Base-by-base conservation (phyloP, 192 early-diverging fungal genomes). In the Linnemannia hyalina region DNA sequence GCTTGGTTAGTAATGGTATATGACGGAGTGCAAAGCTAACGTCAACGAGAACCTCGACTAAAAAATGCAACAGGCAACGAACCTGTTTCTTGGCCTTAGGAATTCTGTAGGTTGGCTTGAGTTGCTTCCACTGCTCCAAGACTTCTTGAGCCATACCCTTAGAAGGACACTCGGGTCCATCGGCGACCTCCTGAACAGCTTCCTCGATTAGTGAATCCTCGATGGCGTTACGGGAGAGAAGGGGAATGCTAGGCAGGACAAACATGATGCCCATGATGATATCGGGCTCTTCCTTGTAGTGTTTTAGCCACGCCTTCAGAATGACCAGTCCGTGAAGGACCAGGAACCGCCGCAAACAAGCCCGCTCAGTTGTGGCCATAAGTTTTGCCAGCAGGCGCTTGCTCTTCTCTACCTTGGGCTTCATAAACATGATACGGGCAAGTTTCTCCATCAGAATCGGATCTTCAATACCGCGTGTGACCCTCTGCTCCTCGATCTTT, bases 191-290 rank as follows among this genome's bases (percentile, higher is more conserved):
- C 11, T 86, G 76, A 13, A 98, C 85, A 15, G 91, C 86, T 15
- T 93, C 94, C 76, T 96, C 94, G 74, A 99, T 88, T 15, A 94
- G 89, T 42, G 90, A 93, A 57, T 96, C 97, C 42, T 95, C 93
- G 29, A 98, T 92, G 5, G 94, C 90, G 85, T 99, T 97, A 41
- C 94, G 87, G 11, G 95, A 94, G 10, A 94, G 82, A 16, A 97
- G 91, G 15, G 98, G 98, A 68, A 99, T 90, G 32, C 90, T 90
- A 5, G 93, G 91, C 46, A 99, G 82, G 18, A 97, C 93, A 87
- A 85, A 85, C 69, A 93, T 89, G 74, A 94, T 92, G 82, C 92
- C 92, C 77, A 82, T 89, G 54, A 95, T 80, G 78, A 94, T 93
- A 47, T 93, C 91, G 2, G 89, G 83, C 65, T 95, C 92, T 52